phyloP scores from a whole-genome alignment of 1,139 yeast species.

The Yamadazyma pseudoaaseri region DNA sequence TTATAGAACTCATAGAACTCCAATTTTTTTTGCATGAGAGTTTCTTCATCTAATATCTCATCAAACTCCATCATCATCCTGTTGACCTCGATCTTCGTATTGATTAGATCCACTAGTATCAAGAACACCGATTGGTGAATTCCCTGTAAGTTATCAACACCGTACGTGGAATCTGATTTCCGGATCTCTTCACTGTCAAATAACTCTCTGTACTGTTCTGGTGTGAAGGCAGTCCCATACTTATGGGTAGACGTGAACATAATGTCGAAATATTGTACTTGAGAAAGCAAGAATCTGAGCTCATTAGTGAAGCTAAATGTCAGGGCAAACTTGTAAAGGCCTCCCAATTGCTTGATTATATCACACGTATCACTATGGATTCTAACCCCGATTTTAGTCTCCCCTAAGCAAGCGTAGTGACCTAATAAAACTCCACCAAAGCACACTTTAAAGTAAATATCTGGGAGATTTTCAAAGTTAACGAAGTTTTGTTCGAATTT shows the following conservation, averaged over 20 bases:
- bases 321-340: slow-evolving; percentile 29
- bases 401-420: slow-evolving; percentile 38
- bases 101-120: slow-evolving; percentile 20
- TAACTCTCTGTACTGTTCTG: slow-evolving; percentile 14
- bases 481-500: slow-evolving; percentile 10
- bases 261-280: slow-evolving; percentile 23
- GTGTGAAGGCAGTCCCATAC: slow-evolving; percentile 18
- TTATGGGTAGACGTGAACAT: slow-evolving; percentile 17
- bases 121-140: slow-evolving; percentile 19
- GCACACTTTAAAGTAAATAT: slow-evolving; percentile 11
- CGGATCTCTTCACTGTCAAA: slow-evolving; percentile 18
- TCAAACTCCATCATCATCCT: slow-evolving; percentile 4
- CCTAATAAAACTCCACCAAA: slow-evolving; percentile 9
- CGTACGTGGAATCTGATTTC: slow-evolving; percentile 14
- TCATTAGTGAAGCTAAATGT: slow-evolving; percentile 20
- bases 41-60: slow-evolving; percentile 3
- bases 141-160: slow-evolving; percentile 24
- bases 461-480: not conserved
- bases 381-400: slow-evolving; percentile 39
- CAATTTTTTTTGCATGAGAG: slow-evolving; percentile 3
- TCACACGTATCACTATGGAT: slow-evolving; percentile 30
- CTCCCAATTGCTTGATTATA: slow-evolving; percentile 53
- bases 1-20: slow-evolving; percentile 1
- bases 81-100: slow-evolving; percentile 16
- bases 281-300: slow-evolving; percentile 18